Percentiles rank a stretch among this genome's conserved stretches.
These are phyloP conservation scores for Mrakia gelida DNA, from an alignment of 768 basidiomycete genomes.

Conservation along the genomic window DNA sequence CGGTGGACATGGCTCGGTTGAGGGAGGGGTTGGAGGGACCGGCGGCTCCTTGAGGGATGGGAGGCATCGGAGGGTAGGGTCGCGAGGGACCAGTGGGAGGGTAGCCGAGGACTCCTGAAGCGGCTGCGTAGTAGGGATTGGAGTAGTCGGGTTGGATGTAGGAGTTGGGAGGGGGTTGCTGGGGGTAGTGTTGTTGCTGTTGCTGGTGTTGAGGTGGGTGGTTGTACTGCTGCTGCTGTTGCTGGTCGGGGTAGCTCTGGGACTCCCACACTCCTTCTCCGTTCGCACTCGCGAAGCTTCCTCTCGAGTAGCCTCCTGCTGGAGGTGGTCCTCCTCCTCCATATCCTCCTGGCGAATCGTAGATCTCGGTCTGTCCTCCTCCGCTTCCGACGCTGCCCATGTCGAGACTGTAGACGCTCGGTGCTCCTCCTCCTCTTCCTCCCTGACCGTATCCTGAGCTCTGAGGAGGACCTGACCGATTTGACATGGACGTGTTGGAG, in stretches of 20 bases:
- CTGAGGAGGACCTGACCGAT: conserved; percentile 44
- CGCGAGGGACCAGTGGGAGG: conserved; percentile 32
- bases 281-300: conserved; percentile 34
- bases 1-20: conserved; percentile 32
- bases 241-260: conserved; percentile 33
- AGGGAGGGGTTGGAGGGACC: conserved; percentile 39
- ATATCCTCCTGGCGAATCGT: not conserved
- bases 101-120: conserved; percentile 42
- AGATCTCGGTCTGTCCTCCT: not conserved
- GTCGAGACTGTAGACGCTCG: conserved; percentile 30
- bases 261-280: conserved; percentile 46
- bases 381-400: conserved; percentile 42
- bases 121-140: conserved; percentile 45
- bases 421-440: conserved; percentile 18
- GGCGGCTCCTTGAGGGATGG: conserved; percentile 36
- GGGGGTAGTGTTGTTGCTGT: conserved; percentile 19
- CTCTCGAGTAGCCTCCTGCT: conserved; percentile 7
- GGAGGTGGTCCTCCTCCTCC: not conserved
- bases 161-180: conserved; percentile 29
- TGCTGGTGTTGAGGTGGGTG: conserved; percentile 8
- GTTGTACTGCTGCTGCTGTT: conserved; percentile 28
- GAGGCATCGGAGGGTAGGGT: conserved; percentile 34
- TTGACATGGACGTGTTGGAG: conserved; percentile 29
- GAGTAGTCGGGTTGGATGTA: conserved; percentile 38
- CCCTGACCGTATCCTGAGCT: conserved; percentile 42